Evolutionary conservation across 148 eudicot species (phyloP), one percentile per base, ranked within the genome.

Genomic region (Chenopodium formosanum): DNA sequence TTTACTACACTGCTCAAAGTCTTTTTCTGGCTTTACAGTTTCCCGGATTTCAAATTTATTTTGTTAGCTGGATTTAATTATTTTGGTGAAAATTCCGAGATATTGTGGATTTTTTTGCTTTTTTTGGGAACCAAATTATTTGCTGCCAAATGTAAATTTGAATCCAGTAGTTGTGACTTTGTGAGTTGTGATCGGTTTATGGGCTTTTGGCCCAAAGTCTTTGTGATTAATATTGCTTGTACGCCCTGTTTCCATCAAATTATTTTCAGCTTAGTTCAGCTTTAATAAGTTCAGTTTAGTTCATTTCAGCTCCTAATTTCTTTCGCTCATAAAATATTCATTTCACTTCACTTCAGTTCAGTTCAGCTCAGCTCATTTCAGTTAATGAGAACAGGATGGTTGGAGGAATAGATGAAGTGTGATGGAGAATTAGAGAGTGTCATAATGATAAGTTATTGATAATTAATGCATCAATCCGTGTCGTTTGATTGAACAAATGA

Each of bases 21-120:
- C 76, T 83, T 47, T 16, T 58, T 44, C 44, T 10, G 62, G 70
- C 63, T 67, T 77, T 40, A 78, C 82, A 58, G 82, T 76, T 84
- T 29, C 22, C 29, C 84, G 87, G 86, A 87, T 67, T 70, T 73
- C 65, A 87, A 80, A 74, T 34, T 10, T 50, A n/a, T 46, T 78
- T 73, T 72, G 29, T 80, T 22, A 73, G 81, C 34, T 31, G 76
- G 50, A 82, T 71, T 79, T 78, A 50, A 84, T 76, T 13, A 48
- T 11, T 44, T 8, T 12, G 9, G 40, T 25, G 73, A 84, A 76
- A 63, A 82, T 50, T 85, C 87, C 89, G 85, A 20, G 46, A 62
- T 56, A 60, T 44, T 25, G 1, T 58, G 2, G 40, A 48, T 47
- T 32, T 56, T 17, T 70, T 16, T 34, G 17, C 32, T 29, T 9